These are phyloP conservation scores for Naganishia vaughanmartiniae DNA, from an alignment of 768 basidiomycete species.

Conservation along the genomic window DNA sequence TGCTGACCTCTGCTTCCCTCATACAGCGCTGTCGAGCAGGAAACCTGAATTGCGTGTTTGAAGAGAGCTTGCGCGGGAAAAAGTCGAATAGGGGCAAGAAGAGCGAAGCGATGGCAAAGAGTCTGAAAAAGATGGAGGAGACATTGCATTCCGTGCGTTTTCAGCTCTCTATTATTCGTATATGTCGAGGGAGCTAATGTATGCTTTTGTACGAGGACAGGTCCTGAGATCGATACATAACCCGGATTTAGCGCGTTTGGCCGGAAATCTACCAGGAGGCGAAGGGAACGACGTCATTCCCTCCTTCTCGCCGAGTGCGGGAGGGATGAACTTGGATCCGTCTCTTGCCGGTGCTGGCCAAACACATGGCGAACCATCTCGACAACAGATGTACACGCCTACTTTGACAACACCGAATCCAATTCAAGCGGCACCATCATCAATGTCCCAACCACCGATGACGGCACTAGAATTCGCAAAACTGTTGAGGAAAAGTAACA, in stretches of 20 bases:
- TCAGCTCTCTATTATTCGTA: neutral
- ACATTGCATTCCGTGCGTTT: constrained; percentile 61
- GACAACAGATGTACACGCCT: neutral
- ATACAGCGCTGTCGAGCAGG: constrained; percentile 48
- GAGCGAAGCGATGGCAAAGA: constrained; percentile 39
- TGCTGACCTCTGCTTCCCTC: neutral
- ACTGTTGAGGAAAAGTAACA: constrained; percentile 13
- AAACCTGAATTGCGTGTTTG: constrained; percentile 82
- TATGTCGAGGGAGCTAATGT: neutral
- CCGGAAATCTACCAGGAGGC: constrained; percentile 14
- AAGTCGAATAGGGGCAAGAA: constrained; percentile 51
- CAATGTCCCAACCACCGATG: constrained; percentile 14
- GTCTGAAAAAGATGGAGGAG: constrained; percentile 39
- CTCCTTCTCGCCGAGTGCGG: neutral
- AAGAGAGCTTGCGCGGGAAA: constrained; percentile 94
- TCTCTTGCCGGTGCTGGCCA: neutral
- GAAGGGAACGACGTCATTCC: neutral
- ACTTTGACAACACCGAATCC: too few relatives aligned
- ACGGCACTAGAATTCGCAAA: constrained; percentile 15
- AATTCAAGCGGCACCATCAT: neutral
- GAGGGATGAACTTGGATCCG: neutral
- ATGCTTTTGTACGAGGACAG: neutral
- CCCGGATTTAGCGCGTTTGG: constrained; percentile 52
- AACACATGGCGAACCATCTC: neutral
- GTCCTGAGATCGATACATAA: constrained; percentile 81